A percentile compares a stretch with the other conserved stretches of the same genome.
These are phyloP conservation scores for Clitoria ternatea DNA, from an alignment of 306 rosid genomes.

Conservation along the genomic window DNA sequence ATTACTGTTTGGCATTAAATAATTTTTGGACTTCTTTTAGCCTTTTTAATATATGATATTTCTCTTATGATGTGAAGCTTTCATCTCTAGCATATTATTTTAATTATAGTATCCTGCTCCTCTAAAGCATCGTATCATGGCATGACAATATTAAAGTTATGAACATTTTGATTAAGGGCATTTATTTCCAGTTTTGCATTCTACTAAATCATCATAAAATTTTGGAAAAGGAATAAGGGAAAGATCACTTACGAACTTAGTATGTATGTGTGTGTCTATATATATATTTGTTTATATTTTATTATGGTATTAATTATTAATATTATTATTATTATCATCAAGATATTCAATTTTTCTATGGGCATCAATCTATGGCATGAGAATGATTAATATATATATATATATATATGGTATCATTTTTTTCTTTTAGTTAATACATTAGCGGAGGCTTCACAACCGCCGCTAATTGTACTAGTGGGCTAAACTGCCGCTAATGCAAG, in stretches of 20 bases:
- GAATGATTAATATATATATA: no score
- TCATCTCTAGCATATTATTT: background rate
- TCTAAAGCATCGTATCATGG: background rate
- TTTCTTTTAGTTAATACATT: no score
- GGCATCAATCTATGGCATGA: no score
- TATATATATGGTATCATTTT: no score
- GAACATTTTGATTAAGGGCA: background rate
- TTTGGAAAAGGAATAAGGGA: background rate
- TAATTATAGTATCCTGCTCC: background rate
- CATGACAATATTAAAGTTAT: conserved; percentile 15
- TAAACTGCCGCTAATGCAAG: no score
- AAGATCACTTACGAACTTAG: background rate
- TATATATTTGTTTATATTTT: no score
- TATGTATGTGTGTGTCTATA: no score
- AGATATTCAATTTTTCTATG: no score
- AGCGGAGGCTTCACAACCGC: no score
- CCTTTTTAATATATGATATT: background rate
- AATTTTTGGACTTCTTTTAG: background rate
- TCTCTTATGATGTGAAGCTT: background rate
- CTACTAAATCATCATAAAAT: background rate
- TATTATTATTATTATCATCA: no score
- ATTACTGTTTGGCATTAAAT: conserved; percentile 10
- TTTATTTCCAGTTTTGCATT: conserved; percentile 20
- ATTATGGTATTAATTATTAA: no score
- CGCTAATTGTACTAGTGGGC: no score